Evolutionary conservation across 2,329 filamentous ascomycete species (phyloP), one percentile per base, ranked within the genome.

Genomic region (Microdochium trichocladiopsis): DNA sequence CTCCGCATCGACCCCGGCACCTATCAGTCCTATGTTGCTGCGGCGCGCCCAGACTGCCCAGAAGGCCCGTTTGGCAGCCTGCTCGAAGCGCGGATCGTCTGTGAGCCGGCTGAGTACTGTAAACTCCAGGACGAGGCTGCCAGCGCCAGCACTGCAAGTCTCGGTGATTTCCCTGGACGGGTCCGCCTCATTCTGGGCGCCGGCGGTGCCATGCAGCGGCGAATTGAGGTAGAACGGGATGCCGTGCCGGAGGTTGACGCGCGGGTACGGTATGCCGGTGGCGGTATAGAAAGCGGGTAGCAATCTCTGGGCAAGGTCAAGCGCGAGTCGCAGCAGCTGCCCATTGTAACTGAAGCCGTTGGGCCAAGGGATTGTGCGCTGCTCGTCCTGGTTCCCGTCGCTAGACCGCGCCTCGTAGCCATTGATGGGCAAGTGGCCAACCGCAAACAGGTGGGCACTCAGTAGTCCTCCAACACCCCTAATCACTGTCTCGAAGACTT

Each of bases 401-500:
- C 61, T 60, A 22, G 62, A 66, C 25, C 57, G 68, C 3, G 89
- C 82, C 2, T 80, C 63, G 65, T 96, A 96, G 36, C 88, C 87
- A 14, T 77, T 74, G 52, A 97, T 96, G 1, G 94, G 94, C 52
- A 99, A 72, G 53, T 95, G 91, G 31, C 92, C 94, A 22, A 91
- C 78, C 12, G 94, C 93, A 67, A 99, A 99, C 43, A 96, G 73
- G 71, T 99, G 94, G 2, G 93, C 91, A 63, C 92, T 96, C 58
- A 99, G 72, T 52, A 99, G 74, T 1, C 94, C 94, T 14, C 94
- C 94, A 47, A 95, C 82, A 16, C 93, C 94, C 53, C 94, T 82
- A 60, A 99, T 99, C 33, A 96, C 93, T 1, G 93, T 97, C 73
- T 99, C 94, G 64, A 99, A 99, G 37, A 99, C 90, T 71, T 99